phyloP scores from a whole-genome alignment of 1,139 yeast species.

The Casaregolazyma suthepensis region DNA sequence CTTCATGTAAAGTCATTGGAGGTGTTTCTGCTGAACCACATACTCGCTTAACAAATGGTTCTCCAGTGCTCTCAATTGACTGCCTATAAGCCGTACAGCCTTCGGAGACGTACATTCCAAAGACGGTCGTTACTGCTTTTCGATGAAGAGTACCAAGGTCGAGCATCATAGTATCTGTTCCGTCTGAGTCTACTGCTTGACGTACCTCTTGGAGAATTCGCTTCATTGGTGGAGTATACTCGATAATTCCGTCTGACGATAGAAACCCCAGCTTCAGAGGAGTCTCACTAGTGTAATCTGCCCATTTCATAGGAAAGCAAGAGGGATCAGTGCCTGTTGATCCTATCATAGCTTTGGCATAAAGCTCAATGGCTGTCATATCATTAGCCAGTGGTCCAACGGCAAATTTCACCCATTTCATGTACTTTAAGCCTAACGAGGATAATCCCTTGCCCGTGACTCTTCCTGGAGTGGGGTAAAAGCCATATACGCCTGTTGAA shows the following conservation, averaged over 20 bases:
- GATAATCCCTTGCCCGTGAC: constrained; percentile 1
- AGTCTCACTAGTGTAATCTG: not conserved
- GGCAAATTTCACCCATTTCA: constrained; percentile 4
- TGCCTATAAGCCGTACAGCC: constrained; percentile 1
- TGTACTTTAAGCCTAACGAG: not conserved
- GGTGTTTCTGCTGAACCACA: constrained; percentile 1
- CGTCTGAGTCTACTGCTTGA: not conserved
- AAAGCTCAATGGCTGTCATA: constrained; percentile 49
- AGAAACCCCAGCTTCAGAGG: not conserved
- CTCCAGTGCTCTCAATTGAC: constrained; percentile 3
- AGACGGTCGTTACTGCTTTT: not conserved
- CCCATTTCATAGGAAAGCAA: not conserved
- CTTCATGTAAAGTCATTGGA: constrained; percentile 2
- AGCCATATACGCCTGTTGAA: constrained; percentile 50
- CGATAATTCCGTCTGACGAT: constrained; percentile 2
- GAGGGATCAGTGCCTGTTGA: not conserved
- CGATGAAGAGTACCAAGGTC: constrained; percentile 2
- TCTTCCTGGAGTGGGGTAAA: constrained; percentile 43
- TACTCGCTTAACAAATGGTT: constrained; percentile 2
- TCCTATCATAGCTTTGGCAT: constrained; percentile 34
- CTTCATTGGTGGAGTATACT: constrained; percentile 4
- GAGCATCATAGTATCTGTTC: not conserved
- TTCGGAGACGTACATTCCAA: constrained; percentile 1
- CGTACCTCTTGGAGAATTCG: not conserved
- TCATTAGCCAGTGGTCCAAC: constrained; percentile 44